These are phyloP conservation scores for Suhomyces xylopsoci DNA, from an alignment of 805 yeast genomes.

Conservation along the genomic window DNA sequence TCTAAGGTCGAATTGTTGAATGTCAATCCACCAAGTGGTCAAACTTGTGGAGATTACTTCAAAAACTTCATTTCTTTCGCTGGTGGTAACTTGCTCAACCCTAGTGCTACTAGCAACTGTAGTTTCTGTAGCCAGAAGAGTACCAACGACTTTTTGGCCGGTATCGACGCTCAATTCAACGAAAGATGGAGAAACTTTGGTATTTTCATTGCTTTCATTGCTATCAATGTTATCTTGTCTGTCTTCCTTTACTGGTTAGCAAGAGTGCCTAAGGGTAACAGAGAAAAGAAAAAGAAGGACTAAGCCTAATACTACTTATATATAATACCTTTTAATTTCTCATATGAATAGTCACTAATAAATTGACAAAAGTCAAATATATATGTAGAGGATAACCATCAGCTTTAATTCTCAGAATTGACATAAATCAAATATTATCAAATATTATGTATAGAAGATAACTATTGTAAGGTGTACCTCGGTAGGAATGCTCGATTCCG, in stretches of 20 bases:
- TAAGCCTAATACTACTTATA: neutral
- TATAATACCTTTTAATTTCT: neutral
- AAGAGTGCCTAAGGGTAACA: slow-evolving; percentile 68
- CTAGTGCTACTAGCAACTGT: slow-evolving; percentile 47
- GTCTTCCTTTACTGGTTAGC: slow-evolving; percentile 54
- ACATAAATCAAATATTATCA: too few relatives aligned
- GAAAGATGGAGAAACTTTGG: slow-evolving; percentile 70
- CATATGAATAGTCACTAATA: neutral
- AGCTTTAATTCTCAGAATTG: too few relatives aligned
- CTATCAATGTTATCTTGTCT: slow-evolving; percentile 30
- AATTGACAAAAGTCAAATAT: neutral
- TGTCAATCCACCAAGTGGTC: slow-evolving; percentile 48
- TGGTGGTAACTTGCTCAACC: slow-evolving; percentile 59
- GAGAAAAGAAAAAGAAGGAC: slow-evolving; percentile 18
- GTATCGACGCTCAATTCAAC: slow-evolving; percentile 40
- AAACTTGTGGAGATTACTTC: slow-evolving; percentile 62
- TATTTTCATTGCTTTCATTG: slow-evolving; percentile 40
- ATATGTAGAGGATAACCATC: too few relatives aligned
- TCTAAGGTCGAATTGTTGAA: slow-evolving; percentile 23
- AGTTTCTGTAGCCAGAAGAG: slow-evolving; percentile 49
- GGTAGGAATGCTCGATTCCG: too few relatives aligned
- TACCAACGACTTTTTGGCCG: slow-evolving; percentile 59
- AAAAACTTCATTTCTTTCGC: slow-evolving; percentile 35
- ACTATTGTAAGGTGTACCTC: too few relatives aligned
- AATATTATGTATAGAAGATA: too few relatives aligned